Conservation (phyloP, 2,329 filamentous ascomycete species). For the Lachnellula subtilissima region DNA sequence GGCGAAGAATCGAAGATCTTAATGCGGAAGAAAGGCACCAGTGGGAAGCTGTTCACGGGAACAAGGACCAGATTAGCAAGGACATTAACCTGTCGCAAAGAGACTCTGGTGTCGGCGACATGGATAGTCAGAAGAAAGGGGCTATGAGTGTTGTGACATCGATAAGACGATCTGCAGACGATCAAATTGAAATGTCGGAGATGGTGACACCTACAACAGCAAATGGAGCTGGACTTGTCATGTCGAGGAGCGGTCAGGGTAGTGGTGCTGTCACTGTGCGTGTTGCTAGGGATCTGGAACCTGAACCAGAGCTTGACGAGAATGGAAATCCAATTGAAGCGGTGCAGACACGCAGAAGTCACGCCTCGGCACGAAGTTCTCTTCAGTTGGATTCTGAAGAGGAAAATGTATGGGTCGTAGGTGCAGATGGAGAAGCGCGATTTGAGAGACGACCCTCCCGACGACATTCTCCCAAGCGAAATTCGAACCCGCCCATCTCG, state of each 20-base stretch:
- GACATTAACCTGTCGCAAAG: constrained; percentile 2
- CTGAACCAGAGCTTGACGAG: constrained; percentile 15
- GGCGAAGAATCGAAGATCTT: constrained; percentile 59
- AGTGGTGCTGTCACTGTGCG: constrained; percentile 20
- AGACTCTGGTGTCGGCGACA: constrained; percentile 35
- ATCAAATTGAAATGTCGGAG: constrained; percentile 53
- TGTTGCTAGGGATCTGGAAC: constrained; percentile 19
- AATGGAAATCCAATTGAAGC: constrained; percentile 46
- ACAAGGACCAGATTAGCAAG: constrained; percentile 40
- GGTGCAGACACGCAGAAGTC: constrained; percentile 47
- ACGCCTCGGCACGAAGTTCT: constrained; percentile 7
- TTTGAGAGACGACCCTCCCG: constrained; percentile 27
- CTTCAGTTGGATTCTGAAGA: constrained; percentile 29
- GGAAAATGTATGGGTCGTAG: constrained; percentile 30
- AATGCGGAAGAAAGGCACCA: constrained; percentile 56
- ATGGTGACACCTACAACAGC: constrained; percentile 31
- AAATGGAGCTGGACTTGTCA: constrained; percentile 38
- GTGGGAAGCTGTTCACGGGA: constrained; percentile 77
- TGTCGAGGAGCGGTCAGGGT: constrained; percentile 38
- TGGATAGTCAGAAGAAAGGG: constrained; percentile 43
- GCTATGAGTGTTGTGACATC: constrained; percentile 22
- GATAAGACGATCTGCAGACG: constrained; percentile 36
- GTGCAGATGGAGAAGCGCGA: constrained; percentile 31
- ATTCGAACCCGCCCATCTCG: constrained; percentile 31
- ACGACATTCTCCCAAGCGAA: constrained; percentile 23